A percentile compares a stretch with the other conserved stretches of the same genome.
Conservation (phyloP, 1,139 yeast genomes). For the Protomyces lactucae-debilis region DNA sequence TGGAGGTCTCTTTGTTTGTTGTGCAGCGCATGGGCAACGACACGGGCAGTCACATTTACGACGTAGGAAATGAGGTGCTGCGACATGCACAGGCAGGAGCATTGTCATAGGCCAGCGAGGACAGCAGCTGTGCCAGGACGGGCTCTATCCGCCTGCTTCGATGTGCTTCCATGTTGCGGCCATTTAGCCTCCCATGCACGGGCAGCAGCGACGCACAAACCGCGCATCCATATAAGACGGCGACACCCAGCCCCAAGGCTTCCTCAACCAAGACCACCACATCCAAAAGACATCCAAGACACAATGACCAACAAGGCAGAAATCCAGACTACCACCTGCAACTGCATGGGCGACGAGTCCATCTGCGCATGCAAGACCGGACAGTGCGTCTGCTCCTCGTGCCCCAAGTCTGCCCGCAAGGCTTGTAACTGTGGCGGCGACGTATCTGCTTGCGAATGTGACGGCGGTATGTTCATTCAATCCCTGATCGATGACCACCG, state of each 20-base stretch:
- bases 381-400: constrained; percentile 20
- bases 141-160: too few relatives aligned
- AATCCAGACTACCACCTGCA: constrained; percentile 8
- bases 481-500: not conserved
- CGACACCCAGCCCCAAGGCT: not conserved
- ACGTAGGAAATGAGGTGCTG: too few relatives aligned
- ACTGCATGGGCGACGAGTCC: constrained; percentile 24
- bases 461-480: not conserved
- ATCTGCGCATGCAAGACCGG: constrained; percentile 20
- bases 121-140: too few relatives aligned
- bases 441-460: not conserved
- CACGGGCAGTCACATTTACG: too few relatives aligned
- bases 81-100: too few relatives aligned
- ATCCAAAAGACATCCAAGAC: not conserved
- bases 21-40: too few relatives aligned
- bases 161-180: not conserved
- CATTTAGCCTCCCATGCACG: not conserved
- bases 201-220: not conserved
- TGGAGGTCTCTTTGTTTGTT: too few relatives aligned
- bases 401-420: constrained; percentile 9
- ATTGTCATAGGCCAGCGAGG: too few relatives aligned
- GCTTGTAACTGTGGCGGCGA: constrained; percentile 2
- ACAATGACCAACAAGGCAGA: not conserved
- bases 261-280: not conserved
- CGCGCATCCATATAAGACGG: too few relatives aligned